phyloP scores from a whole-genome alignment of 495 filamentous ascomycete species.

The Talaromyces borbonicus region DNA sequence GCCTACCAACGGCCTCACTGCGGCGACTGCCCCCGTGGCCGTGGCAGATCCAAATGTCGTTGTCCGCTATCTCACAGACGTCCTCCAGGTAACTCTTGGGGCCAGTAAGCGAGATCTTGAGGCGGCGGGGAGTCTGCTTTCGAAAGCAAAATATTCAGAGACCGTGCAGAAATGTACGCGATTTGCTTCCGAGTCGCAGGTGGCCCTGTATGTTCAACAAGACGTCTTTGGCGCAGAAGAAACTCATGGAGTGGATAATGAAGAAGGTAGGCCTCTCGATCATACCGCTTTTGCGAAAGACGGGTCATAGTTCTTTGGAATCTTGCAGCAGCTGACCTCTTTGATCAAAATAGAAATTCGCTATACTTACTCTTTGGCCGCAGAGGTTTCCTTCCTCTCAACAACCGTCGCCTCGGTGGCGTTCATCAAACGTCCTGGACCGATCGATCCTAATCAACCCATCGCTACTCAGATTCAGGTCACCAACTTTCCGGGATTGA shows the following conservation, averaged over 20 bases:
- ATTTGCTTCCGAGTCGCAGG: conserved; percentile 80
- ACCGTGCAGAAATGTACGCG: conserved; percentile 79
- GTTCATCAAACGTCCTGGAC: conserved; percentile 77
- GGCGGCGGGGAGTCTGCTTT: conserved; percentile 70
- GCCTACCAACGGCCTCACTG: conserved; percentile 33
- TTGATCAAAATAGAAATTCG: too few species aligned
- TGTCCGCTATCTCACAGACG: conserved; percentile 67
- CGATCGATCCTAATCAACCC: conserved; percentile 70
- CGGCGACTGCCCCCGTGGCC: conserved; percentile 25
- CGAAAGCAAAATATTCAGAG: conserved; percentile 55
- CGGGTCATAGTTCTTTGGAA: too few species aligned
- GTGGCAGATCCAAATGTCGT: conserved; percentile 50
- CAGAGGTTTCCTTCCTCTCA: conserved; percentile 68
- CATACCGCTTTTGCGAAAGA: not conserved
- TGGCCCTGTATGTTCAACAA: conserved; percentile 83
- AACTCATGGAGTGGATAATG: conserved; percentile 39
- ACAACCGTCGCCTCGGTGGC: conserved; percentile 76
- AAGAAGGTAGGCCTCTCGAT: conserved; percentile 23
- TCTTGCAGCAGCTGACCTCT: conserved; percentile 18
- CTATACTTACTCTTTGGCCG: conserved; percentile 68
- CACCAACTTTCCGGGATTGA: conserved; percentile 77
- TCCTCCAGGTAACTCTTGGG: conserved; percentile 78
- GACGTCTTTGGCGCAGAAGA: conserved; percentile 53
- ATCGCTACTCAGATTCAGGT: conserved; percentile 81
- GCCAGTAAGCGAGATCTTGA: conserved; percentile 74